Evolutionary conservation across 2,329 filamentous ascomycete species (phyloP).

Genomic region (Aspergillus pseudoglaucus): DNA sequence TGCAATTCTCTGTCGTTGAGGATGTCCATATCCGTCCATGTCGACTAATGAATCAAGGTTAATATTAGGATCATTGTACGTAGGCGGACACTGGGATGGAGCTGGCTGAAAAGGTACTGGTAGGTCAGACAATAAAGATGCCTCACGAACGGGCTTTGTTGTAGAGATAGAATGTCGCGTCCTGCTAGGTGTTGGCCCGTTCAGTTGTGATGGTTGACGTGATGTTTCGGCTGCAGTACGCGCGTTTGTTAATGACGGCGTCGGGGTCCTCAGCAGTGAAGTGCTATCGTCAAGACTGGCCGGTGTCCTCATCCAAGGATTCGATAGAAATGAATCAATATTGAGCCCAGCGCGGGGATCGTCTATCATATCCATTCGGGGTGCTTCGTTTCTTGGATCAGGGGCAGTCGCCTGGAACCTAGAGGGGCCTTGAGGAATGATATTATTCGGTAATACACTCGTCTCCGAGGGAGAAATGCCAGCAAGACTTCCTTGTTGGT

Average conservation of each 20-base stretch:
- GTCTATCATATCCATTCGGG: slow-evolving; percentile 5
- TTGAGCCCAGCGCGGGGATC: slow-evolving; percentile 5
- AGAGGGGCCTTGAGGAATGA: slow-evolving; percentile 1
- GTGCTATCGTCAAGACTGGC: slow-evolving; percentile 19
- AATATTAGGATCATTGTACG: slow-evolving; percentile 23
- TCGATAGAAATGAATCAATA: slow-evolving; percentile 18
- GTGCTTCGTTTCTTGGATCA: slow-evolving; percentile 1
- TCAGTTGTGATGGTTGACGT: slow-evolving; percentile 12
- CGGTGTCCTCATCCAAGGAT: slow-evolving; percentile 22
- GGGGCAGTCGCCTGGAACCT: not conserved
- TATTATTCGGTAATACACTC: not conserved
- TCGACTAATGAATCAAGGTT: slow-evolving; percentile 22
- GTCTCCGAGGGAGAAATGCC: not conserved
- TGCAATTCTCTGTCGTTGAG: slow-evolving; percentile 26
- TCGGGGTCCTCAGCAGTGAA: slow-evolving; percentile 21
- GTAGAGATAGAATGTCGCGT: slow-evolving; percentile 13
- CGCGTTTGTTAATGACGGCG: slow-evolving; percentile 20
- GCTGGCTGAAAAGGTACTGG: slow-evolving; percentile 16
- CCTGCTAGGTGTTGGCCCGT: slow-evolving; percentile 8
- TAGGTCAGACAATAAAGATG: slow-evolving; percentile 17
- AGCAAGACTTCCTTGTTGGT: slow-evolving; percentile 5
- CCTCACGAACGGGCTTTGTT: slow-evolving; percentile 13
- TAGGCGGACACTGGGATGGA: slow-evolving; percentile 17
- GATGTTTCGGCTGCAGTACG: slow-evolving; percentile 14
- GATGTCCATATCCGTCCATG: slow-evolving; percentile 22